phyloP scores from a whole-genome alignment of 306 rosid genomes.

The Morella rubra region DNA sequence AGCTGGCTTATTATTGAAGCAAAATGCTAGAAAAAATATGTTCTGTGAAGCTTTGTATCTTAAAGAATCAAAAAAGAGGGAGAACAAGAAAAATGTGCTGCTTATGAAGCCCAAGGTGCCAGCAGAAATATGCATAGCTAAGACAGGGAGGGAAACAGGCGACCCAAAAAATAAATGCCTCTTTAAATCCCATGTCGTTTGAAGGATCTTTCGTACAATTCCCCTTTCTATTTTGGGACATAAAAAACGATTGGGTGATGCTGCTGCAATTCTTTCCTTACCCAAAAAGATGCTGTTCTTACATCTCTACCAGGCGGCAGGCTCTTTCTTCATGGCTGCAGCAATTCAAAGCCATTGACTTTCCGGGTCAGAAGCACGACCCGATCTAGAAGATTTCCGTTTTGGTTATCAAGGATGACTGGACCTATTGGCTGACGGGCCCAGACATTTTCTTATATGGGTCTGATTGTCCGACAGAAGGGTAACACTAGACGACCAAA shows the following conservation, averaged over 20 bases:
- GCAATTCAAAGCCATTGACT: no score
- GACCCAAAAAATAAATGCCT: background rate
- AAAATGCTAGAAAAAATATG: background rate
- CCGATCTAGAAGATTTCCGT: background rate
- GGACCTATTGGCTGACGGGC: background rate
- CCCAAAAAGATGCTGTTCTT: background rate
- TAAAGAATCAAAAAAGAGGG: background rate
- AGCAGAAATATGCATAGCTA: background rate
- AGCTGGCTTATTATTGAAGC: background rate
- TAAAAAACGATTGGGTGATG: constrained; percentile 9
- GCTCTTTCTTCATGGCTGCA: no score
- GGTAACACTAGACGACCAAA: no score
- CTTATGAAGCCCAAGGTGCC: background rate
- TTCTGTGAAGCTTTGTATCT: background rate
- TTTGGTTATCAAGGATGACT: background rate
- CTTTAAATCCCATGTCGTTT: constrained; percentile 19
- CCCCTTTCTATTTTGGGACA: constrained; percentile 8
- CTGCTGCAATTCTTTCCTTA: background rate
- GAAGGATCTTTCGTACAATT: constrained; percentile 10
- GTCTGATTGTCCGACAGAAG: background rate
- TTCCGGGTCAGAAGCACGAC: background rate
- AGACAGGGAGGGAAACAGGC: background rate
- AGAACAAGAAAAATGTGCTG: background rate
- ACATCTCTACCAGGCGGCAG: background rate
- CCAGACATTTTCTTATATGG: background rate